Evolutionary conservation across 140 eudicot species (phyloP).

Genomic region (Oenanthe javanica): DNA sequence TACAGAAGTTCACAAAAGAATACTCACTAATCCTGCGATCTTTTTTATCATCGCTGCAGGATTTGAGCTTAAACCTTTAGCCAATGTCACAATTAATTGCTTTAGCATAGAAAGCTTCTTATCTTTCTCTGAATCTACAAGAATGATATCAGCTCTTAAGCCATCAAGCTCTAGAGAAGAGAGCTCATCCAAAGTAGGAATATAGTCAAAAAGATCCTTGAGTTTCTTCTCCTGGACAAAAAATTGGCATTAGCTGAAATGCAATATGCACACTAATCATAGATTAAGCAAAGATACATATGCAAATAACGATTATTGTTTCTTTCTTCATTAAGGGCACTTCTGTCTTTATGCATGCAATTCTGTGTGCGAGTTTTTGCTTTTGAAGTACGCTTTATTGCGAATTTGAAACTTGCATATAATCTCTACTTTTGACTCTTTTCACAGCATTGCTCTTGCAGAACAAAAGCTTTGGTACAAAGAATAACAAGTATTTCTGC

Average conservation of each 20-base stretch:
- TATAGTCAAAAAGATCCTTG: slow-evolving; percentile 63
- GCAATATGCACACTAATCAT: too few relatives aligned
- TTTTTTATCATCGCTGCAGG: slow-evolving; percentile 83
- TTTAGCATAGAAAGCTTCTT: slow-evolving; percentile 89
- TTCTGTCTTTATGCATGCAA: neutral
- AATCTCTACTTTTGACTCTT: neutral
- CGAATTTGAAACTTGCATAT: neutral
- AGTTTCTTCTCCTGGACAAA: slow-evolving; percentile 70
- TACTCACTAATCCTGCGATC: slow-evolving; percentile 92
- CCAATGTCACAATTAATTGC: slow-evolving; percentile 67
- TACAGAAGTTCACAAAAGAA: neutral
- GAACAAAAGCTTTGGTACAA: neutral
- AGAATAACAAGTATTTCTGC: neutral
- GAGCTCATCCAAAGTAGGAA: slow-evolving; percentile 88
- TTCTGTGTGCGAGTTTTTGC: neutral
- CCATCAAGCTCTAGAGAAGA: slow-evolving; percentile 67
- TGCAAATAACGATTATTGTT: neutral
- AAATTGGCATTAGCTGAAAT: slow-evolving; percentile 11
- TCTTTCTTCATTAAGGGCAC: neutral
- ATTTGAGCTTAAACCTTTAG: slow-evolving; percentile 72
- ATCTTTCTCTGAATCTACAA: slow-evolving; percentile 79
- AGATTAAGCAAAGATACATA: neutral
- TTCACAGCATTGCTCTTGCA: neutral
- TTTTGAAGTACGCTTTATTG: neutral
- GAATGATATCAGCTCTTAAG: slow-evolving; percentile 74